These are phyloP conservation scores for Castanea crenata DNA, from an alignment of 306 rosid species.

Conservation along the genomic window DNA sequence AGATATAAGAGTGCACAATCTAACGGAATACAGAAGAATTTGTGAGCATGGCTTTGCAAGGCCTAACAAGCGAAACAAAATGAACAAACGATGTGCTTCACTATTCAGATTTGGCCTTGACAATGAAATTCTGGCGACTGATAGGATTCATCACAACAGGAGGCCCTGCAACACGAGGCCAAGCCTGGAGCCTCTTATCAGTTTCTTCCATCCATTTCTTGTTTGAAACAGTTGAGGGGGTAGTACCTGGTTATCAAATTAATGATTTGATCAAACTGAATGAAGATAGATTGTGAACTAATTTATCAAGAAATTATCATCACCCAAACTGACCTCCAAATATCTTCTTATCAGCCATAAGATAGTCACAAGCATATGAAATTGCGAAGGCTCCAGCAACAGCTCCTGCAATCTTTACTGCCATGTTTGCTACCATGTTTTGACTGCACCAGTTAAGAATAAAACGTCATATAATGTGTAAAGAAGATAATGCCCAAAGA, in stretches of 20 bases:
- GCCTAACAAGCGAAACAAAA: neutral
- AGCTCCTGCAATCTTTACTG: slow-evolving; percentile 26
- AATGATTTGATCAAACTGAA: neutral
- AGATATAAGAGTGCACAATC: neutral
- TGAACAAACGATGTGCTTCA: neutral
- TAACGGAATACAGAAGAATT: neutral
- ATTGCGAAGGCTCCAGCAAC: slow-evolving; percentile 22
- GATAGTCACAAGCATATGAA: slow-evolving; percentile 26
- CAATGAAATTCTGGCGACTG: slow-evolving; percentile 44
- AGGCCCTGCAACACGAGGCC: slow-evolving; percentile 55
- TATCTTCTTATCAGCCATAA: slow-evolving; percentile 42
- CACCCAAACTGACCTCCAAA: slow-evolving; percentile 36
- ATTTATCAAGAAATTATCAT: neutral
- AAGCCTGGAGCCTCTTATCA: slow-evolving; percentile 60
- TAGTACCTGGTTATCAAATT: slow-evolving; percentile 32
- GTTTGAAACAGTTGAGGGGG: slow-evolving; percentile 42
- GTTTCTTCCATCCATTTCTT: slow-evolving; percentile 53
- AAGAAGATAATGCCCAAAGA: neutral
- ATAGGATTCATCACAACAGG: slow-evolving; percentile 49
- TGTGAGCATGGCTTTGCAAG: neutral
- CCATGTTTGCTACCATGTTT: slow-evolving; percentile 25
- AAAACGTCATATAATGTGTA: neutral
- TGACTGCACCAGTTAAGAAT: neutral
- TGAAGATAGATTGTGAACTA: neutral
- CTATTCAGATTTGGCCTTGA: slow-evolving; percentile 23